phyloP scores from a whole-genome alignment of 2,329 filamentous ascomycete species.

The Trichoderma sp. region DNA sequence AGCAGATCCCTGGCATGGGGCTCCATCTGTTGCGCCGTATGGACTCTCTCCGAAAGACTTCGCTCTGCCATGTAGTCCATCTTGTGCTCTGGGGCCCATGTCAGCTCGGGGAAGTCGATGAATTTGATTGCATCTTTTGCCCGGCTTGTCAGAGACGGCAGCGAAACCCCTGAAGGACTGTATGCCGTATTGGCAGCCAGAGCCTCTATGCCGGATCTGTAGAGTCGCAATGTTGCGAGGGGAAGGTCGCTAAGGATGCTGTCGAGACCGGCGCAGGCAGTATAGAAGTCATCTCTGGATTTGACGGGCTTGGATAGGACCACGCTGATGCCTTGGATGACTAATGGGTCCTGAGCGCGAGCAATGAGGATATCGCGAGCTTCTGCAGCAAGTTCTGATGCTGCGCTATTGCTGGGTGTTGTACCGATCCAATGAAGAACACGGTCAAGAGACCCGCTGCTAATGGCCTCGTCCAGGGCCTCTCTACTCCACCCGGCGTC shows the following conservation, averaged over 20 bases:
- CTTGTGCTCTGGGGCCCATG: constrained; percentile 15
- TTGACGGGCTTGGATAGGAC: background rate
- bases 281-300: background rate
- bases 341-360: background rate
- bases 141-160: background rate
- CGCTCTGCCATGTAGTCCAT: constrained; percentile 1
- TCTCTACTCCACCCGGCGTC: background rate
- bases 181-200: background rate
- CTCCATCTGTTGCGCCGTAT: constrained; percentile 4
- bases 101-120: constrained; percentile 8
- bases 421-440: background rate
- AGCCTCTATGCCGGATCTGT: background rate
- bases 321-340: background rate
- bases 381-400: background rate
- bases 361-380: background rate
- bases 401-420: background rate
- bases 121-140: constrained; percentile 7
- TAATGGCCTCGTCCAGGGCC: background rate
- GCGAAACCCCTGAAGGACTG: background rate
- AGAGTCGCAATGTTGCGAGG: background rate
- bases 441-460: background rate
- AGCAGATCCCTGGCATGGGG: constrained; percentile 6
- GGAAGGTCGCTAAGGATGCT: background rate
- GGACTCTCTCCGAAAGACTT: constrained; percentile 1
- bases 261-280: background rate